phyloP scores from a whole-genome alignment of 1,284 basidiomycete species.

The Ceratobasidium theobromae region DNA sequence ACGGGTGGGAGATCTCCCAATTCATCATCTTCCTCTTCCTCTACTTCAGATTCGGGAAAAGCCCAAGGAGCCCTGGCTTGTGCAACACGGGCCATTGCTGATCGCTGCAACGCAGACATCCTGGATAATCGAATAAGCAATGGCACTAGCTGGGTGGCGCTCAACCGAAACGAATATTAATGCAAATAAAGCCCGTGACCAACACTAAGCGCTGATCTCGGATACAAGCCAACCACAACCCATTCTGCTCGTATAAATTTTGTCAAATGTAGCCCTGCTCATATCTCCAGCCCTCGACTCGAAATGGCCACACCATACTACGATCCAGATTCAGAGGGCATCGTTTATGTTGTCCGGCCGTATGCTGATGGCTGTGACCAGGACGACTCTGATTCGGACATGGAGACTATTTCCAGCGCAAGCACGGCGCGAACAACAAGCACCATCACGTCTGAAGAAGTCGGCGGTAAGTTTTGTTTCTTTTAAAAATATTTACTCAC shows the following conservation, averaged over 20 bases:
- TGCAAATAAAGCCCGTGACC: not conserved
- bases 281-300: not conserved
- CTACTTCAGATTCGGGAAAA: conserved; percentile 40
- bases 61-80: conserved; percentile 16
- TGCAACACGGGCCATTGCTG: conserved; percentile 16
- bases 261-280: not conserved
- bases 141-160: not conserved
- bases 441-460: conserved; percentile 26
- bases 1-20: conserved; percentile 57
- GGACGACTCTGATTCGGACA: conserved; percentile 14
- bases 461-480: not conserved
- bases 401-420: conserved; percentile 27
- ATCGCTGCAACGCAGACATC: conserved; percentile 10
- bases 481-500: not conserved
- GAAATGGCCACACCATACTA: conserved; percentile 10
- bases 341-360: conserved; percentile 1
- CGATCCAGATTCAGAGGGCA: conserved; percentile 14
- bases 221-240: not conserved
- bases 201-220: not conserved
- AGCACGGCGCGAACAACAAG: conserved; percentile 16
- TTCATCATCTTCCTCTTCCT: conserved; percentile 61
- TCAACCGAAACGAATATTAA: not conserved
- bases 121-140: too few relatives aligned
- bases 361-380: not conserved
- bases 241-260: not conserved